Percentiles rank a stretch among this genome's conserved stretches.
Evolutionary conservation across 225 moss, liverwort and hornwort genomes (phyloP).

Genomic region (Antitrichia curtipendula): DNA sequence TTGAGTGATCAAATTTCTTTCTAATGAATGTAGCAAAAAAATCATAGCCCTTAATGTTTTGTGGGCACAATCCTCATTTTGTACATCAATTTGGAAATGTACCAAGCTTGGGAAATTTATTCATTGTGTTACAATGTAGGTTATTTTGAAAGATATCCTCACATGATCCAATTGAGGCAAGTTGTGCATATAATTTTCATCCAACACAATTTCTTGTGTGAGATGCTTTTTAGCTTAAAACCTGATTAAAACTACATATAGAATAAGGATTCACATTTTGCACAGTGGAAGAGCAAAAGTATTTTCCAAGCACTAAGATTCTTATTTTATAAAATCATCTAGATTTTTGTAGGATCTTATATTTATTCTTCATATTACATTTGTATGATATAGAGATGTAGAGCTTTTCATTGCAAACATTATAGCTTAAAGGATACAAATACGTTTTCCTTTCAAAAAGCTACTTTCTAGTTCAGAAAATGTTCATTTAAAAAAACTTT

Average conservation of each 20-base stretch:
- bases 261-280: background rate
- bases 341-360: background rate
- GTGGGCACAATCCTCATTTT: accelerated
- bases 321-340: background rate
- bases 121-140: no score
- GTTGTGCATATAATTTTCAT: background rate
- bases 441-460: background rate
- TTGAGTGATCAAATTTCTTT: background rate
- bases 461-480: background rate
- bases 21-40: background rate
- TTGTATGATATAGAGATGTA: accelerated
- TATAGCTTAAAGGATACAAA: background rate
- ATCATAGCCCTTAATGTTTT: background rate
- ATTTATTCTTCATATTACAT: background rate
- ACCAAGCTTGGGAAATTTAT: background rate
- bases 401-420: background rate
- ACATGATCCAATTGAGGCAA: background rate
- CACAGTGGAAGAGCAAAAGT: accelerated
- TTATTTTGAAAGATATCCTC: accelerated
- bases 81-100: background rate
- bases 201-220: accelerated
- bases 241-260: background rate
- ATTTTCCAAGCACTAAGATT: background rate
- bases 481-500: background rate
- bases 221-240: background rate